Evolutionary conservation across 495 filamentous ascomycete genomes (phyloP), one percentile per base, ranked within the genome.

Genomic region (Neurospora tetrasperma): DNA sequence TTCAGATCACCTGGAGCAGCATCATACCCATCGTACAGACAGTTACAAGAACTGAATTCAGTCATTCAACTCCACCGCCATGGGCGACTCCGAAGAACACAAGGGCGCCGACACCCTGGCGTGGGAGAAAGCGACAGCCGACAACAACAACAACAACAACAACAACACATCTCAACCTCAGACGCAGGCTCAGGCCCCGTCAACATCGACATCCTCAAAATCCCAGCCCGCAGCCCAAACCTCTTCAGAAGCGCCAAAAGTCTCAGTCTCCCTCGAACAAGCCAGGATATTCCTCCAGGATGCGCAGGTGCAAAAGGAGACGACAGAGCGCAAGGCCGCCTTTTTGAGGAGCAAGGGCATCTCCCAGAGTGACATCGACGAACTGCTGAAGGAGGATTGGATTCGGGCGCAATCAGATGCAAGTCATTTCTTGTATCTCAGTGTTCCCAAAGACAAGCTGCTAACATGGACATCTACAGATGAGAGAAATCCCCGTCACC

Each of bases 321-420:
- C 91, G 2, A 84, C 85, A 62, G 90, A 92, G 70, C 89, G 89
- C 80, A 96, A 97, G 82, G 84, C 89, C 39, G 85, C 87, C 3
- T 98, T 97, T 73, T 83, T 98, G 9, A 87, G 90, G 75, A 88
- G 88, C 42, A 98, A 99, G 79, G 94, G 93, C 1, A 81, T 97
- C 8, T 86, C 82, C 4, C 79, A 85, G 5, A 82, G 87, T 42
- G 92, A 96, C 74, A 92, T 94, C 69, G 82, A 92, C 72, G 82
- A 84, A 40, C 84, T 97, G 12, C 78, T 96, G 27, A 86, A 86
- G 23, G 83, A 80, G 76, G 82, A 69, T 9, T 42, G 74, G 27
- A 71, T 76, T n/a, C 77, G 78, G 46, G 54, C 75, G 69, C 73
- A 76, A 79, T 76, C 83, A 71, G 79, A 79, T 46, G 71, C 74